Evolutionary conservation across 441 rosid species (phyloP).

Genomic region (Erysimum pusillum): DNA sequence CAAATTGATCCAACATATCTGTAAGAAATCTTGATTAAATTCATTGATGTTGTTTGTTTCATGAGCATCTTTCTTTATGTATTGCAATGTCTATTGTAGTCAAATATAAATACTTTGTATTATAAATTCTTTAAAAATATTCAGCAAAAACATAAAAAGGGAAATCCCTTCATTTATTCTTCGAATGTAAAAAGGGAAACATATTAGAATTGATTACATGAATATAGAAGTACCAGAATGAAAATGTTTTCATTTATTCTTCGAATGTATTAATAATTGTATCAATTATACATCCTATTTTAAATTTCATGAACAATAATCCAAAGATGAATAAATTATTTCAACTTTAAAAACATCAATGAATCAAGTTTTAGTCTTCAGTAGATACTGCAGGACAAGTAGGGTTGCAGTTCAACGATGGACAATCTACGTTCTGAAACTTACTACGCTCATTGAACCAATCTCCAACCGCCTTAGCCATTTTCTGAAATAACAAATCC

Average conservation of each 20-base stretch:
- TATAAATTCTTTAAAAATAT: too few relatives aligned
- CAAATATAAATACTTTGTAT: too few relatives aligned
- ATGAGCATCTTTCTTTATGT: constrained; percentile 11
- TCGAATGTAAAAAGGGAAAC: too few relatives aligned
- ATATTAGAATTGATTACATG: background rate
- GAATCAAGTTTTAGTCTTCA: constrained; percentile 27
- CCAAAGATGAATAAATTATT: constrained; percentile 9
- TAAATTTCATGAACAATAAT: constrained; percentile 21
- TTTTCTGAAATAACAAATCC: constrained; percentile 58
- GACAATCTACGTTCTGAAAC: constrained; percentile 74
- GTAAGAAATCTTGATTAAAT: constrained; percentile 34
- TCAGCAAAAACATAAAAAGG: too few relatives aligned
- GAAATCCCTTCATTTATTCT: too few relatives aligned
- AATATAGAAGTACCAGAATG: background rate
- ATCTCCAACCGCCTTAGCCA: constrained; percentile 94
- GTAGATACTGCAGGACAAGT: constrained; percentile 64
- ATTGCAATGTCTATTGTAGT: background rate
- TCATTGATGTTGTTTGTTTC: constrained; percentile 14
- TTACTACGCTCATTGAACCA: constrained; percentile 73
- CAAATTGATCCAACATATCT: constrained; percentile 38
- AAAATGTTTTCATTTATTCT: constrained; percentile 3
- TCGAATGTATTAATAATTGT: constrained; percentile 5
- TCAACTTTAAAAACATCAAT: constrained; percentile 11
- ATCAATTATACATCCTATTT: constrained; percentile 12
- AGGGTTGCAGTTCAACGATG: constrained; percentile 82